A percentile compares a stretch with the other conserved stretches of the same genome.
phyloP scores from a whole-genome alignment of 768 basidiomycete genomes.

The Boletellus sp. region DNA sequence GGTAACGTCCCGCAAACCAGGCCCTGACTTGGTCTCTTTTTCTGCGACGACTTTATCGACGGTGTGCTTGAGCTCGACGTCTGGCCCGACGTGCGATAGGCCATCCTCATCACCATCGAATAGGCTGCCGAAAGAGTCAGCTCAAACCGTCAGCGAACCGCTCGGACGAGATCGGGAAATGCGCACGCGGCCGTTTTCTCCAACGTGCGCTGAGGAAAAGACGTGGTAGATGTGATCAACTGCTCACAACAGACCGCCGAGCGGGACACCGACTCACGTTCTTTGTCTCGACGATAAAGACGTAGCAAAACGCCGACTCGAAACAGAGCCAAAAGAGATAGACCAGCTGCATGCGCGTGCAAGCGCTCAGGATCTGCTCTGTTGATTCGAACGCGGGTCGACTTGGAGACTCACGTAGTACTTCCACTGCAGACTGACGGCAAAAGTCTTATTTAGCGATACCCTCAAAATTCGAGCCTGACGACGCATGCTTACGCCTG shows the following conservation, averaged over 20 bases:
- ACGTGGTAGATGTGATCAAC: neutral
- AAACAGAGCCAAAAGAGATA: slow-evolving; percentile 41
- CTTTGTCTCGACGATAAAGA: slow-evolving; percentile 39
- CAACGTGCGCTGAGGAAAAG: slow-evolving; percentile 10
- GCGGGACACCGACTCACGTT: slow-evolving; percentile 18
- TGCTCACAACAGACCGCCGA: neutral
- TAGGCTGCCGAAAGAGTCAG: slow-evolving; percentile 4
- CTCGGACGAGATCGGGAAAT: neutral
- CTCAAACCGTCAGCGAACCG: neutral
- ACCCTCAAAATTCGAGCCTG: neutral
- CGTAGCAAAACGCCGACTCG: slow-evolving; percentile 37
- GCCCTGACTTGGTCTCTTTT: neutral
- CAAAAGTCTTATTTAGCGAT: neutral
- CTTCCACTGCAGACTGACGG: slow-evolving; percentile 39
- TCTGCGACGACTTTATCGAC: slow-evolving; percentile 2
- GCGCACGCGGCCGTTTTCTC: slow-evolving; percentile 21
- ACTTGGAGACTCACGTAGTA: slow-evolving; percentile 36
- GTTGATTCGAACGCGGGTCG: neutral
- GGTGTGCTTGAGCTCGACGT: neutral
- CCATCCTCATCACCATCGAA: slow-evolving; percentile 11
- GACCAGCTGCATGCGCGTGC: slow-evolving; percentile 10
- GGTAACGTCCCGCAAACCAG: neutral
- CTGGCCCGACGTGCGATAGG: neutral
- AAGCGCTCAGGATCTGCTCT: no score
- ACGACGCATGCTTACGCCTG: slow-evolving; percentile 11